Base-by-base conservation (phyloP, 73 alveolate genomes). In the Paramecium octaurelia region DNA sequence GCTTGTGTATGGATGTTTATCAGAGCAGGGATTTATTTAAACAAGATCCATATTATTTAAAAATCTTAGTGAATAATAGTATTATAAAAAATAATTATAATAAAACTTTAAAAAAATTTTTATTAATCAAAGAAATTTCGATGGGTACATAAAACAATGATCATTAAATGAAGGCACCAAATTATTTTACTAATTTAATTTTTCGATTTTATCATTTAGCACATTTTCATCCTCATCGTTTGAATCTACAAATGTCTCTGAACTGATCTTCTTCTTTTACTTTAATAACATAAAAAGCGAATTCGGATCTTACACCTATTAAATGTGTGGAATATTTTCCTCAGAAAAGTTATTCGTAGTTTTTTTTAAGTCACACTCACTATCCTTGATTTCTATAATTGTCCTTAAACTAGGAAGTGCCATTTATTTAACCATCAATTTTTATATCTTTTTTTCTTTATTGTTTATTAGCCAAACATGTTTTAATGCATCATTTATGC, bases 331-430 rank as follows among this genome's bases (percentile, higher is more conserved):
- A n/a, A 5, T 35, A 31, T 11, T 64, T 24, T 27, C 84, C 3
- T 64, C 84, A 5, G 50, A 12, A 64, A 64, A 11, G 31, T 64
- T 64, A 31, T 64, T 31, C 6, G 31, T 9, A 2, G 87, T 36
- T 40, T 43, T 73, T n/a, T 36, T 73, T 1, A 73, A 14, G 16
- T 73, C 87, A 34, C 87, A 36, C 38, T 73, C 87, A 36, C 87
- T 73, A 29, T 73, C 87, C 35, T 18, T 73, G 14, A 73, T 73
- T 38, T 73, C 87, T 0, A 73, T 73, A 9, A 73, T 73, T 2
- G 87, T 73, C 35, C 59, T 73, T 38, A 73, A 73, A 73, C 87
- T 73, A 36, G 87, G 87, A 16, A 73, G 21, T n/a, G 35, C n/a
- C 58, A 43, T 73, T 23, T 40, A 6, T 38, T 73, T 12, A 23